Base-by-base conservation (phyloP, 257 asterid genomes). In the Haberlea rhodopensis region DNA sequence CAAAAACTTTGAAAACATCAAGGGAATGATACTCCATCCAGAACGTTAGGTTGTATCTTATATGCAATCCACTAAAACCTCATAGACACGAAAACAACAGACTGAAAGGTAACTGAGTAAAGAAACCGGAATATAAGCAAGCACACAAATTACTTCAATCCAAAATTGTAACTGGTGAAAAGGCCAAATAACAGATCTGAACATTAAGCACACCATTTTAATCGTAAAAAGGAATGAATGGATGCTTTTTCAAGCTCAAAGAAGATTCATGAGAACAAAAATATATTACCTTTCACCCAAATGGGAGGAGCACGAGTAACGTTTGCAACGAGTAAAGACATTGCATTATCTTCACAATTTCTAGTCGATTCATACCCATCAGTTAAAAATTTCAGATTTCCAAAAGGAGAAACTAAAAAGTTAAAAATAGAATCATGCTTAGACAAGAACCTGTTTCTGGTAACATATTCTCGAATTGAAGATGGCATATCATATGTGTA, bases 401-500 rank as follows among this genome's bases (percentile, higher is more conserved):
- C 43, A 48, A 54, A 67, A 67, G 29, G 54, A 53, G 6, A 46
- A 7, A 62, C 15, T 27, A 10, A 52, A 28, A 19, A 8, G 1
- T 45, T n/a, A n/a, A 8, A 5, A 27, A 13, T n/a, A 53, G 8
- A 49, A 67, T 15, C n/a, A 46, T 55, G 24, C 60, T 19, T 32
- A 3, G 19, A 65, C 81, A n/a, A n/a, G n/a, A n/a, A n/a, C n/a
- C n/a, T n/a, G n/a, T n/a, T n/a, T n/a, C n/a, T n/a, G n/a, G n/a
- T n/a, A n/a, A n/a, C n/a, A n/a, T n/a, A 86, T 76, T 86, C 89
- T 62, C 84, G 82, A 72, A 89, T 86, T 28, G 90, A 82, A 20
- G 84, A 78, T n/a, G 95, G 96, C 92, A n/a, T n/a, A n/a, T n/a
- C n/a, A n/a, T n/a, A 84, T 89, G 88, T 84, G 76, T 89, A 89